These are phyloP conservation scores for Erodium texanum DNA, from an alignment of 441 rosid genomes.

Conservation along the genomic window DNA sequence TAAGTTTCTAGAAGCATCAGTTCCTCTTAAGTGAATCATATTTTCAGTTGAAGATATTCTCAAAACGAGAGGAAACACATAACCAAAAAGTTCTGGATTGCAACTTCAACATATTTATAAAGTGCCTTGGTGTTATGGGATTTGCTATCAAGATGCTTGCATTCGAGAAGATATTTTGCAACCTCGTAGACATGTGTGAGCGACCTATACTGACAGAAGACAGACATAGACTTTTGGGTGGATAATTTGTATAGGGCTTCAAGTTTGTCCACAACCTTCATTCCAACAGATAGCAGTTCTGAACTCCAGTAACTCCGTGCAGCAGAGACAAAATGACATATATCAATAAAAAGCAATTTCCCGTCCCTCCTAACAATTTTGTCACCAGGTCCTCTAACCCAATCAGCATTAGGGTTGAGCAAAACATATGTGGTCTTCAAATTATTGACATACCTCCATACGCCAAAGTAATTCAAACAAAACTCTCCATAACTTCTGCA, in stretches of 20 bases:
- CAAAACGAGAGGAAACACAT: slow-evolving; percentile 32
- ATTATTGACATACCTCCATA: slow-evolving; percentile 23
- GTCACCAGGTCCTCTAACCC: slow-evolving; percentile 22
- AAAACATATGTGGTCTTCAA: slow-evolving; percentile 19
- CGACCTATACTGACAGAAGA: slow-evolving; percentile 21
- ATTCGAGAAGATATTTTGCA: slow-evolving; percentile 28
- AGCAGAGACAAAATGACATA: slow-evolving; percentile 25
- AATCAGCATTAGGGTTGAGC: slow-evolving; percentile 26
- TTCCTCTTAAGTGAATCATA: slow-evolving; percentile 29
- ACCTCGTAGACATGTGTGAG: slow-evolving; percentile 23
- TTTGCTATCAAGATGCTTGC: slow-evolving; percentile 12
- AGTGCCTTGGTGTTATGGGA: not conserved
- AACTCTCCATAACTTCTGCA: slow-evolving; percentile 25
- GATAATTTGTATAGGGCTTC: slow-evolving; percentile 17
- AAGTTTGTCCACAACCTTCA: slow-evolving; percentile 29
- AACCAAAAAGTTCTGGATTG: slow-evolving; percentile 19
- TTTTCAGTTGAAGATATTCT: slow-evolving; percentile 22
- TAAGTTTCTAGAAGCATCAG: slow-evolving; percentile 17
- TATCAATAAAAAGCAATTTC: slow-evolving; percentile 20
- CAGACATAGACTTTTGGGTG: slow-evolving; percentile 13
- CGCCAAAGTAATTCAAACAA: slow-evolving; percentile 41
- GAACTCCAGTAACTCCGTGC: slow-evolving; percentile 32
- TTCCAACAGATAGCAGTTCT: slow-evolving; percentile 34
- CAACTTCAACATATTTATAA: slow-evolving; percentile 12
- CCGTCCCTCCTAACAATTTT: slow-evolving; percentile 8